Evolutionary conservation across 805 yeast species (phyloP).

Genomic region (Lipomyces yamadae): DNA sequence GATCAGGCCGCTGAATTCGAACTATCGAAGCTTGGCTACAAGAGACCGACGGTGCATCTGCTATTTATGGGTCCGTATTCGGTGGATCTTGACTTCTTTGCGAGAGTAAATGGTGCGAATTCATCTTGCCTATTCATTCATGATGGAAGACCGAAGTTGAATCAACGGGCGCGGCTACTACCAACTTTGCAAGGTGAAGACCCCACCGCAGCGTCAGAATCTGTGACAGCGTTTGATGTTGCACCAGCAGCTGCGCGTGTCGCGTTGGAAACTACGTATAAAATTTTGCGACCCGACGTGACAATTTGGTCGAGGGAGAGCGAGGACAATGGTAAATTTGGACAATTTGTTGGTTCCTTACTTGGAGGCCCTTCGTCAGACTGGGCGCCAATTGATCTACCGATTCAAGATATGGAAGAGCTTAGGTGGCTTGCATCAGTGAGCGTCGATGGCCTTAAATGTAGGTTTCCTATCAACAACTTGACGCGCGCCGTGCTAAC

Average conservation of each 20-base stretch:
- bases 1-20: slow-evolving; percentile 24
- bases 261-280: slow-evolving; percentile 24
- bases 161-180: slow-evolving; percentile 20
- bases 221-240: slow-evolving; percentile 25
- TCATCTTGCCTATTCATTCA: slow-evolving; percentile 17
- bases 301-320: slow-evolving; percentile 34
- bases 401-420: slow-evolving; percentile 22
- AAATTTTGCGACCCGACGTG: slow-evolving; percentile 22
- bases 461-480: slow-evolving; percentile 4
- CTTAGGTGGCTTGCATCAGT: slow-evolving; percentile 30
- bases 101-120: slow-evolving; percentile 21
- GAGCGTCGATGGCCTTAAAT: slow-evolving; percentile 16
- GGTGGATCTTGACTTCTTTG: slow-evolving; percentile 21
- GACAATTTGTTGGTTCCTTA: slow-evolving; percentile 14
- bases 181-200: slow-evolving; percentile 14
- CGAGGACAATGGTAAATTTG: slow-evolving; percentile 21
- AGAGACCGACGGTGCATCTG: slow-evolving; percentile 17
- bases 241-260: slow-evolving; percentile 19
- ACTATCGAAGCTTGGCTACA: neutral
- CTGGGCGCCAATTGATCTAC: slow-evolving; percentile 37
- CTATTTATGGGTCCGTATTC: slow-evolving; percentile 34
- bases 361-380: slow-evolving; percentile 26
- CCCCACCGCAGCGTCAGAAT: slow-evolving; percentile 11
- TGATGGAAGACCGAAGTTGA: slow-evolving; percentile 33
- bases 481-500: neutral